These are phyloP conservation scores for Brassica incana DNA, from an alignment of 345 rosid species.

Conservation along the genomic window DNA sequence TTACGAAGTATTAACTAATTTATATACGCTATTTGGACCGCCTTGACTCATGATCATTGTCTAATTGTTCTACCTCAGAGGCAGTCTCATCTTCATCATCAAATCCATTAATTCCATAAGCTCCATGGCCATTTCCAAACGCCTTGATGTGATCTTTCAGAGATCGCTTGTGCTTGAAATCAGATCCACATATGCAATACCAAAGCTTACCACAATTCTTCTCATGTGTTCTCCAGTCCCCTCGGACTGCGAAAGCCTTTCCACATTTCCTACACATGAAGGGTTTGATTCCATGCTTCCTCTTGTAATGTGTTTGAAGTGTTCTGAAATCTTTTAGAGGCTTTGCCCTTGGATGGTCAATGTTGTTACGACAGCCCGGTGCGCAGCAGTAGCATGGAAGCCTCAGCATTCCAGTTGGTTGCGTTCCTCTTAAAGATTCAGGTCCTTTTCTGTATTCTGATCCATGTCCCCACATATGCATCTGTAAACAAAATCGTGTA, in stretches of 20 bases:
- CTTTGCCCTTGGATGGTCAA: constrained; percentile 74
- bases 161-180: constrained; percentile 80
- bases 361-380: constrained; percentile 69
- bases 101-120: constrained; percentile 42
- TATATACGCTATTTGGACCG: constrained; percentile 37
- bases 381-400: constrained; percentile 78
- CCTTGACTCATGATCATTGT: constrained; percentile 41
- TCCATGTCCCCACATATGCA: constrained; percentile 98
- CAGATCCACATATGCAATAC: constrained; percentile 78
- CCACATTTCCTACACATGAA: constrained; percentile 74
- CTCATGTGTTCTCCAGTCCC: constrained; percentile 88
- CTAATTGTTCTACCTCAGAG: constrained; percentile 54
- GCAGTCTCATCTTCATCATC: constrained; percentile 65
- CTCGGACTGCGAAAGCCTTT: constrained; percentile 72
- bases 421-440: constrained; percentile 68
- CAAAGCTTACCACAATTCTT: constrained; percentile 84
- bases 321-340: constrained; percentile 82
- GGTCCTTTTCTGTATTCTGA: constrained; percentile 89
- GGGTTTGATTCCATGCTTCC: constrained; percentile 71
- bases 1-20: constrained; percentile 17
- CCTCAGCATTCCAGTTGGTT: constrained; percentile 74
- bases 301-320: constrained; percentile 82
- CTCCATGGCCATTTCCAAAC: constrained; percentile 70
- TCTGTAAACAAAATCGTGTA: constrained; percentile 39
- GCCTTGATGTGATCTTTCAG: constrained; percentile 73